Base-by-base conservation (phyloP, 2,329 filamentous ascomycete species). In the Fusarium sp. region DNA sequence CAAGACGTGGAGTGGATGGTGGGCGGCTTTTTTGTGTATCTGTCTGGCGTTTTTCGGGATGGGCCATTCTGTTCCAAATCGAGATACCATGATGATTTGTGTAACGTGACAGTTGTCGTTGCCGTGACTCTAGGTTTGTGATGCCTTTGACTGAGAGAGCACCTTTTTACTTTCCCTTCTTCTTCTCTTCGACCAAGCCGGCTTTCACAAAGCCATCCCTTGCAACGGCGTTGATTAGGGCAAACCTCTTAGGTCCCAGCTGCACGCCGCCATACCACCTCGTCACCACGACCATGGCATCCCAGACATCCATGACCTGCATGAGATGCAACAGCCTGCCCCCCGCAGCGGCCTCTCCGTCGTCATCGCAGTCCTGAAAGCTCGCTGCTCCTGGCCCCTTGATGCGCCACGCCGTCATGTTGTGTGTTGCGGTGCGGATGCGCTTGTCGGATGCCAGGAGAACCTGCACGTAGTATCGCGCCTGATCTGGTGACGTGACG, bases 211-310 rank as follows among this genome's bases (percentile, higher is more conserved):
- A 88, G 1, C 93, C 94, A 84, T 98, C 95, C 79, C 95, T 90
- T 9, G 95, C 95, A 10, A 92, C 94, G 65, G 90, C 89, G 81
- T 98, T 98, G 81, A 99, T 98, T 64, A 98, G 87, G 14, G 95
- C 91, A 81, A 99, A 99, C 74, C 97, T 87, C 81, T 95, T 93
- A 59, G 96, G 95, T 0, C 97, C 97, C 54, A 99, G 84, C 77
- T 95, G 93, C 67, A 97, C 90, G 2, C 97, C 97, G 5, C 97
- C 97, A 83, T 97, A 99, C 97, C 97, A 99, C 72, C 97, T 87
- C 43, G 94, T 95, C 32, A 99, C 96, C 5, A 99, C 93, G 0
- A 99, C 95, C 86, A 98, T 92, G 18, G 93, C 92, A 82, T 97
- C 91, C 95, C 95, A 98, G 13, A 97, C 88, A 79, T 95, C 94